A percentile compares a stretch with the other conserved stretches of the same genome.
Conservation (phyloP, 768 basidiomycete species). For the Cubamyces lactineus region DNA sequence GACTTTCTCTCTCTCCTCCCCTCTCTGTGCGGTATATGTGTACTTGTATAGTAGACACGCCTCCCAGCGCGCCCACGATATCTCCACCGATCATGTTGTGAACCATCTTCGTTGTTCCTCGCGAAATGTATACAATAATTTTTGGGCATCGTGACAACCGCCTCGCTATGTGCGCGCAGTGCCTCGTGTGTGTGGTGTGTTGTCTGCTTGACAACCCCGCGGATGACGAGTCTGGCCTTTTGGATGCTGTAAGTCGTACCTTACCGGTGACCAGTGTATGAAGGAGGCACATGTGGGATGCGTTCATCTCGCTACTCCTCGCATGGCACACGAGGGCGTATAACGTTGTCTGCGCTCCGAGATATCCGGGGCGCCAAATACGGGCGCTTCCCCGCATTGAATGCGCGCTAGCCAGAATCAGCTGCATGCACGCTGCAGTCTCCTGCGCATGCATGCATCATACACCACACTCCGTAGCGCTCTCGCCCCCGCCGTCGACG, state of each 20-base stretch:
- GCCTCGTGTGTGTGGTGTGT: too few relatives aligned
- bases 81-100: not conserved
- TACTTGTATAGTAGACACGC: constrained; percentile 27
- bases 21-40: constrained; percentile 12
- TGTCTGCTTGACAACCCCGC: not conserved
- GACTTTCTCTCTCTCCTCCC: constrained; percentile 1
- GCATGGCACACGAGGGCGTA: too few relatives aligned
- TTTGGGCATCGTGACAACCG: constrained; percentile 5
- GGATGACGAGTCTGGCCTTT: too few relatives aligned
- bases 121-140: constrained; percentile 12
- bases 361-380: too few relatives aligned
- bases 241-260: too few relatives aligned
- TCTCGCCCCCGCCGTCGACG: constrained; percentile 15
- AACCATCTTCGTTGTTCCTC: not conserved
- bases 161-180: constrained; percentile 1
- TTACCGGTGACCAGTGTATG: too few relatives aligned
- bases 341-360: too few relatives aligned
- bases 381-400: too few relatives aligned
- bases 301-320: too few relatives aligned
- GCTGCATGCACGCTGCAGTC: not conserved
- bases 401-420: too few relatives aligned
- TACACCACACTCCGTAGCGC: not conserved
- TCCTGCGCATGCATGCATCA: not conserved
- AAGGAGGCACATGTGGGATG: too few relatives aligned
- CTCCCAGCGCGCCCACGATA: not conserved